Percentiles rank a stretch among this genome's conserved stretches.
phyloP scores from a whole-genome alignment of 768 basidiomycete species.

The Saitozyma podzolica region DNA sequence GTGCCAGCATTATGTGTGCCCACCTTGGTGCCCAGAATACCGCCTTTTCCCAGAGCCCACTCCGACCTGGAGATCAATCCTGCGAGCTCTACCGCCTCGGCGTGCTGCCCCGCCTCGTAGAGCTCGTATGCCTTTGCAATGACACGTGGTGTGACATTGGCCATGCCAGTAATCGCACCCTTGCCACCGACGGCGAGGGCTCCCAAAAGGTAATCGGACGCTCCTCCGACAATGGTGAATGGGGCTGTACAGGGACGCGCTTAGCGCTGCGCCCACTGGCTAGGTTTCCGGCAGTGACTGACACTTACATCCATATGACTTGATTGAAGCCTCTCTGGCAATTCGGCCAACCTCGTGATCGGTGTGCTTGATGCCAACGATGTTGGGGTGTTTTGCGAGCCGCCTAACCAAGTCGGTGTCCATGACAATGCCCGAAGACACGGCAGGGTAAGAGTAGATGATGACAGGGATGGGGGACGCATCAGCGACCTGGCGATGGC shows the following conservation, averaged over 20 bases:
- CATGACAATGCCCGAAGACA: constrained; percentile 51
- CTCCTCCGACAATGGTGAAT: constrained; percentile 24
- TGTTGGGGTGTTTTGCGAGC: constrained; percentile 51
- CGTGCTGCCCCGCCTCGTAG: constrained; percentile 4
- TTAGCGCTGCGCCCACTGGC: no score
- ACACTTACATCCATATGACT: no score
- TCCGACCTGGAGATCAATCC: constrained; percentile 15
- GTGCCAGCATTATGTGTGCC: neutral
- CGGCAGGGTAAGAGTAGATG: constrained; percentile 51
- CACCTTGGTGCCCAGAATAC: constrained; percentile 21
- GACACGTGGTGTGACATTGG: constrained; percentile 18
- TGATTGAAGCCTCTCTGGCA: neutral
- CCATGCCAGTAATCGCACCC: constrained; percentile 29
- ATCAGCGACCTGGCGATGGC: constrained; percentile 41
- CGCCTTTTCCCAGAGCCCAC: constrained; percentile 22
- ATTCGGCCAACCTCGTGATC: constrained; percentile 52
- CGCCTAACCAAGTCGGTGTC: constrained; percentile 46
- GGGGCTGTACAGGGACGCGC: neutral
- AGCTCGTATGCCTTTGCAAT: constrained; percentile 15
- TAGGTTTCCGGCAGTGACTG: no score
- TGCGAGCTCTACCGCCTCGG: constrained; percentile 16
- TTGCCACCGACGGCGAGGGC: constrained; percentile 18
- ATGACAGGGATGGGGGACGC: constrained; percentile 48
- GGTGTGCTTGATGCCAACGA: constrained; percentile 53
- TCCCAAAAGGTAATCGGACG: constrained; percentile 23